Conservation (phyloP, 2,329 filamentous ascomycete genomes). For the Penicillium psychrosexuale region DNA sequence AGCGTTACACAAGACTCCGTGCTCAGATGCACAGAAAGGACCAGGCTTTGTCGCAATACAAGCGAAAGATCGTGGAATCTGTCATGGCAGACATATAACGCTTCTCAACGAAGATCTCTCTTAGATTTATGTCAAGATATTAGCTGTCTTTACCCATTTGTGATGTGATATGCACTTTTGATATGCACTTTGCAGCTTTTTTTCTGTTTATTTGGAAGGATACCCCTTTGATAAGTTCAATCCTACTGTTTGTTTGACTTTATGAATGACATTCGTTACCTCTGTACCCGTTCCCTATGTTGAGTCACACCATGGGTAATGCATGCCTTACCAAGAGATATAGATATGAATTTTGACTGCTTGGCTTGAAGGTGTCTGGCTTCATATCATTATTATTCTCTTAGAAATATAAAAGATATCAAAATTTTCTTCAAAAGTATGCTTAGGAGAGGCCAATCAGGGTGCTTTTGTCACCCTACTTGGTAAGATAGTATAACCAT, state of each 20-base stretch:
- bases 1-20: conserved; percentile 38
- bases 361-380: not conserved
- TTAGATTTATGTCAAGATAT: not conserved
- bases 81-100: conserved; percentile 43
- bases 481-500: not conserved
- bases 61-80: conserved; percentile 43
- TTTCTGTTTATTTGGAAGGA: not conserved
- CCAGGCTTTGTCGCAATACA: conserved; percentile 38
- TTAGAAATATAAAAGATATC: not conserved
- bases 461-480: not conserved
- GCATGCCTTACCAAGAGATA: not conserved
- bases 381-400: not conserved
- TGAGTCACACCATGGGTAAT: not conserved
- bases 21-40: conserved; percentile 41
- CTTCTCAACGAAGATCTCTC: not conserved
- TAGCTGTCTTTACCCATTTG: not conserved
- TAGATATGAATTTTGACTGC: not conserved
- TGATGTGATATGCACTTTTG: not conserved
- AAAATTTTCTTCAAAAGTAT: not conserved
- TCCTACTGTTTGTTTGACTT: not conserved
- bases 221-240: conserved; percentile 3
- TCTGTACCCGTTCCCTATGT: too few relatives aligned
- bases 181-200: not conserved
- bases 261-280: not conserved
- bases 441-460: not conserved